Base-by-base conservation (phyloP, 2,329 filamentous ascomycete genomes). In the Whalleya microplaca region DNA sequence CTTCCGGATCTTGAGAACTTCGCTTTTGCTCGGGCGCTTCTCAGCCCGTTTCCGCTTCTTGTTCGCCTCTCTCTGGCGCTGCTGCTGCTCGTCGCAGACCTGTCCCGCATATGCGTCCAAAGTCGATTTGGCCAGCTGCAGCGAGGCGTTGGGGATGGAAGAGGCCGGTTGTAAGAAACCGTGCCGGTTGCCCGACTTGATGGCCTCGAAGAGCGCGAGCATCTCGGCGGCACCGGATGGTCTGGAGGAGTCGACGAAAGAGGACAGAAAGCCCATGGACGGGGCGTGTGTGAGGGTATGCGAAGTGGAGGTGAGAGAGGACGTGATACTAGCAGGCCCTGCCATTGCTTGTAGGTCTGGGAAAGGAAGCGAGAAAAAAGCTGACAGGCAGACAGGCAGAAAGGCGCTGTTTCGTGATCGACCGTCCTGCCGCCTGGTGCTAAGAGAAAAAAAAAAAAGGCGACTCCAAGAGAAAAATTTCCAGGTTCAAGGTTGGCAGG, bases 61-160 rank as follows among this genome's bases (percentile, higher is more conserved):
- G 65, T 86, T 87, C 61, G 79, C 77, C 62, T 89, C 84, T 63
- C 88, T 87, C 63, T 90, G 78, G 54, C 87, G 83, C 67, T 83
- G 78, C 57, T 84, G 80, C 72, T 96, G 92, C 64, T 88, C 83
- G 60, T 91, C 84, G 64, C 87, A 87, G 29, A 96, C 80, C 53
- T 86, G 86, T 1, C 82, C 80, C 1, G 93, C 92, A 61, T 96
- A 85, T 3, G 85, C 84, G 69, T 96, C 92, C 7, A 97, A 79
- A 3, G 88, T 90, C 41, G 84, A 79, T 75, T 96, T 96, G n/a
- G 90, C 87, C 49, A 92, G 84, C 55, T 85, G 82, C 20, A 95
- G 78, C 18, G 91, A 87, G 2, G 88, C 85, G 29, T 83, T 81
- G 45, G 91, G 85, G 29, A 96, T 79, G 20, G 84, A 75, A 7